phyloP scores from a whole-genome alignment of 2,329 filamentous ascomycete species.

The Harringtonia lauricola region DNA sequence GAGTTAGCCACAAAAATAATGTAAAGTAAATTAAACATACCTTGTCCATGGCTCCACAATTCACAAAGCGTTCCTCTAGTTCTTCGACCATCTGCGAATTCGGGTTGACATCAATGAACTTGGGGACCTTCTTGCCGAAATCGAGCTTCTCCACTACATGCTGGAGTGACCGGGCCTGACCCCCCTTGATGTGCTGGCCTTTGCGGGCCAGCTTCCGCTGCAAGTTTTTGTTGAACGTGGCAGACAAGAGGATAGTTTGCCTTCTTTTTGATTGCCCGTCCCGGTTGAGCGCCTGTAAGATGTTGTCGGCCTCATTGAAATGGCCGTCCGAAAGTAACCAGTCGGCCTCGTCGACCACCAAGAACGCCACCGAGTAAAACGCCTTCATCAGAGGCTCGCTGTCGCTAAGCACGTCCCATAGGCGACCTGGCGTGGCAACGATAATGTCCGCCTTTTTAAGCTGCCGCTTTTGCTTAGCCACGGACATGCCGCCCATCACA shows the following conservation, averaged over 20 bases:
- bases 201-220: slow-evolving; percentile 87
- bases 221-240: slow-evolving; percentile 83
- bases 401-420: slow-evolving; percentile 87
- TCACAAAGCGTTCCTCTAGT: slow-evolving; percentile 79
- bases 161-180: slow-evolving; percentile 74
- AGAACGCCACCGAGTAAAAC: slow-evolving; percentile 64
- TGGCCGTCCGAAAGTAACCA: slow-evolving; percentile 83
- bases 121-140: slow-evolving; percentile 74
- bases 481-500: slow-evolving; percentile 80
- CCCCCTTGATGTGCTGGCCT: slow-evolving; percentile 54
- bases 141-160: slow-evolving; percentile 85
- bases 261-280: slow-evolving; percentile 37
- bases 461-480: slow-evolving; percentile 89
- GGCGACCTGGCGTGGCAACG: slow-evolving; percentile 80
- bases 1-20: slow-evolving; percentile 9
- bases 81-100: slow-evolving; percentile 77
- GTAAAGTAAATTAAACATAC: slow-evolving; percentile 23
- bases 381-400: slow-evolving; percentile 57
- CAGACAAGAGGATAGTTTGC: slow-evolving; percentile 93
- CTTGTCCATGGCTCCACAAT: slow-evolving; percentile 91
- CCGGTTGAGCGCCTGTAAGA: slow-evolving; percentile 69
- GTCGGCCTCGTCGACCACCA: slow-evolving; percentile 93
- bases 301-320: slow-evolving; percentile 89
- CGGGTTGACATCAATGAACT: slow-evolving; percentile 88
- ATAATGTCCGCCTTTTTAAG: slow-evolving; percentile 79